Base-by-base conservation (phyloP, 805 yeast species). In the Pichia rugopelliculosa region DNA sequence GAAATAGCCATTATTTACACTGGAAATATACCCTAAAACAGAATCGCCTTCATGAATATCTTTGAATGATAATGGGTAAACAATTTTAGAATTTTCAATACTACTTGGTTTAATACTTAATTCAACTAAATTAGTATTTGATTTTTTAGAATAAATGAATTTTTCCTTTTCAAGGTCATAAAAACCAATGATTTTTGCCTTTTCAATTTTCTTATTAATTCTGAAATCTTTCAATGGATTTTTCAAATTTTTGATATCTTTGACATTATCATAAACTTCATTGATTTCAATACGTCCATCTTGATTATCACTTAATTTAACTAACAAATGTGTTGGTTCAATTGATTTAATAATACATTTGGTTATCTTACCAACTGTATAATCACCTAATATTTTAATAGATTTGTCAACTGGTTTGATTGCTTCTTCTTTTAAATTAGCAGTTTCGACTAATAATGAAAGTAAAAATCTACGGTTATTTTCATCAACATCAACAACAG, bases 231-330 rank as follows among this genome's bases (percentile, higher is more conserved):
- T 59, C 39, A 87, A 70, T 27, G 95, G 95, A 39, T 73, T 69
- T 50, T 69, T 72, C 20, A 64, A 62, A 59, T 87, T 80, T 45
- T 71, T 66, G 41, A 89, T 83, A 25, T 78, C 82, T 2, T 68
- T 64, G 50, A 69, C 64, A 0, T 63, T 55, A 45, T 77, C 80
- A 64, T 77, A 84, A 36, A 84, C 68, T 64, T 88, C 85, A 17
- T 89, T 76, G 17, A 83, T 71, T 56, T 87, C 95, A 49, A 90
- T 67, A 61, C 95, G 77, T 36, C 95, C 97, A 57, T 78, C 84
- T 51, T 80, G 70, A 59, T 84, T 82, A 50, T 84, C 93, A 45
- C 93, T 89, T 41, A 89, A 69, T 43, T 75, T 75, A 18, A 90
- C 84, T 56, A 82, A 81, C 55, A 90, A 68, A 66, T 87, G 93